These are phyloP conservation scores for Hypoxylon trugodes DNA, from an alignment of 495 filamentous ascomycete genomes.

Conservation along the genomic window DNA sequence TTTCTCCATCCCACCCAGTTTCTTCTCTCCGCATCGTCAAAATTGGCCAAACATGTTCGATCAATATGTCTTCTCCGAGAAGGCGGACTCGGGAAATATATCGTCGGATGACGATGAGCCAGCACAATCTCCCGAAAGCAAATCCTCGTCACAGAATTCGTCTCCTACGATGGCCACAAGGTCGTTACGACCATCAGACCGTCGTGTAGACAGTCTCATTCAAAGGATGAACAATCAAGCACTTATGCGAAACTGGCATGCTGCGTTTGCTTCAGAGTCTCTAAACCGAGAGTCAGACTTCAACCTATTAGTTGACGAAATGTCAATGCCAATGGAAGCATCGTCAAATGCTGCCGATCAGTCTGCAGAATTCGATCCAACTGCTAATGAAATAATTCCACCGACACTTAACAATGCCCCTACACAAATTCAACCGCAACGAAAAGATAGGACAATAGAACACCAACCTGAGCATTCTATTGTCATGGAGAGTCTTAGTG, in stretches of 20 bases:
- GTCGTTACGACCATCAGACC: conserved; percentile 1
- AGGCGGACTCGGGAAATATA: conserved; percentile 22
- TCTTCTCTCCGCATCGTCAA: neutral
- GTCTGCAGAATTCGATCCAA: conserved; percentile 6
- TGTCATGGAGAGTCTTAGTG: neutral
- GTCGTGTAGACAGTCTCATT: conserved; percentile 43
- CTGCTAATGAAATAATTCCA: conserved; percentile 5
- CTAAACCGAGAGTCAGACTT: conserved; percentile 2
- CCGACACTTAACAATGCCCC: conserved; percentile 8
- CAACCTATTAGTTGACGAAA: conserved; percentile 1
- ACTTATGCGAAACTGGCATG: conserved; percentile 31
- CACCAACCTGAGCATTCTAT: neutral
- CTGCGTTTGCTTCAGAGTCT: neutral
- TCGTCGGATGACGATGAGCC: conserved; percentile 29
- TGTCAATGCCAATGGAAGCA: conserved; percentile 12
- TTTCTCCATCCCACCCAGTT: neutral
- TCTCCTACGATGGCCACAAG: conserved; percentile 5
- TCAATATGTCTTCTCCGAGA: conserved; percentile 20
- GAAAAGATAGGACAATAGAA: neutral
- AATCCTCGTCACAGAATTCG: neutral
- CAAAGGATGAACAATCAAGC: conserved; percentile 50
- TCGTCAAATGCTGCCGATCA: conserved; percentile 7
- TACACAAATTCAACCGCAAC: conserved; percentile 8
- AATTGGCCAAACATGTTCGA: conserved; percentile 18
- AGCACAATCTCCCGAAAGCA: conserved; percentile 9